These are phyloP conservation scores for Isatis lusitanica DNA, from an alignment of 441 rosid genomes.

Conservation along the genomic window DNA sequence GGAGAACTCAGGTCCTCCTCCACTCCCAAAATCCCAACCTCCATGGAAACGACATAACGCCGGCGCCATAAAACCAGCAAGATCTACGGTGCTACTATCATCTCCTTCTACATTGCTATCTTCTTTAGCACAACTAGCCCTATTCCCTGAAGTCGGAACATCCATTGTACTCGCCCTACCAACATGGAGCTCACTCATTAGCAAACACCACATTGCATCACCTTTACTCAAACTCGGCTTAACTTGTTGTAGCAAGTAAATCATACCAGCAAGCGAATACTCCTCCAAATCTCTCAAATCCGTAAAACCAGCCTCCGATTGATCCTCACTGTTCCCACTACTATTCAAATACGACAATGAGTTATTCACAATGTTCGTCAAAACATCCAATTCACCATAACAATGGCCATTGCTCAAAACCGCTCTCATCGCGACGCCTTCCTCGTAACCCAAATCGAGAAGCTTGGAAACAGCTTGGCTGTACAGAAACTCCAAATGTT, in stretches of 20 bases:
- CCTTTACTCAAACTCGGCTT: conserved; percentile 76
- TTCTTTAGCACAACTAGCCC: conserved; percentile 30
- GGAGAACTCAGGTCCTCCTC: conserved; percentile 53
- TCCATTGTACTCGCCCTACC: conserved; percentile 69
- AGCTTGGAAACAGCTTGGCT: conserved; percentile 67
- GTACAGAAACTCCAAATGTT: conserved; percentile 57
- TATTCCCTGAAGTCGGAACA: conserved; percentile 39
- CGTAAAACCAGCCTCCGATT: conserved; percentile 49
- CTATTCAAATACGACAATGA: conserved; percentile 65
- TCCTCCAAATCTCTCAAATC: conserved; percentile 77
- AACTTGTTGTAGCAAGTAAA: conserved; percentile 75
- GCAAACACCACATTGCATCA: conserved; percentile 91
- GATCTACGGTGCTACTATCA: conserved; percentile 23
- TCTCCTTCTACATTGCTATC: conserved; percentile 40
- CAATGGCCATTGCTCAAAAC: conserved; percentile 65
- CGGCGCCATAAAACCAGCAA: conserved; percentile 52
- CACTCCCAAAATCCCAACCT: conserved; percentile 60
- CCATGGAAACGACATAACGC: conserved; percentile 73
- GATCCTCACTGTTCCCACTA: conserved; percentile 23
- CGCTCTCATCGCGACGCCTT: conserved; percentile 60
- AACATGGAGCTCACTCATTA: conserved; percentile 82
- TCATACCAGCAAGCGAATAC: conserved; percentile 70
- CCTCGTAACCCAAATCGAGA: conserved; percentile 61
- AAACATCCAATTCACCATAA: conserved; percentile 74
- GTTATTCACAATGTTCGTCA: conserved; percentile 68